phyloP scores from a whole-genome alignment of 768 basidiomycete genomes.

The Calocera cornea region DNA sequence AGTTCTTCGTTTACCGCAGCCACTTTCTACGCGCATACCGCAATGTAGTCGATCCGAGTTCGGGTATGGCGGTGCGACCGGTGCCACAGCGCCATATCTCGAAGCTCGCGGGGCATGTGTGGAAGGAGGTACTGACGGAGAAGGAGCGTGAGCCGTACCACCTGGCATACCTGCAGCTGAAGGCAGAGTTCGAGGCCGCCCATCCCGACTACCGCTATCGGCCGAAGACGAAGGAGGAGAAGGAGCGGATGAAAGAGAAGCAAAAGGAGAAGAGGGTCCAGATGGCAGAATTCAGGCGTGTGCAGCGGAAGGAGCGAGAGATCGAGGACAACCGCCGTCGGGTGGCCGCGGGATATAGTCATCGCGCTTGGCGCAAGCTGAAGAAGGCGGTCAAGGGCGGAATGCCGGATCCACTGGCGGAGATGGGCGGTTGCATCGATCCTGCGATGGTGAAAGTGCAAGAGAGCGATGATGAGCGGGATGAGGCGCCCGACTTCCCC shows the following conservation, averaged over 20 bases:
- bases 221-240: background rate
- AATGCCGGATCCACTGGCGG: background rate
- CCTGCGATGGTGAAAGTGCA: background rate
- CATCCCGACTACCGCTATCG: conserved; percentile 1
- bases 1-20: conserved; percentile 1
- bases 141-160: background rate
- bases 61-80: background rate
- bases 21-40: background rate
- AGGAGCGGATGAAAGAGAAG: background rate
- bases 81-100: background rate
- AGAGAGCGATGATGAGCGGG: background rate
- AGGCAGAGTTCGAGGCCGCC: background rate
- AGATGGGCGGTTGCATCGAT: background rate
- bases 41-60: background rate
- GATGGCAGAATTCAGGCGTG: background rate
- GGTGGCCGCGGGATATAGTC: background rate
- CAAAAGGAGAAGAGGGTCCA: background rate
- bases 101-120: background rate
- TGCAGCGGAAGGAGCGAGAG: background rate
- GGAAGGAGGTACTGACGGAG: background rate
- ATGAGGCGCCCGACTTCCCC: background rate
- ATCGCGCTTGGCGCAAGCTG: background rate
- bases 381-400: background rate
- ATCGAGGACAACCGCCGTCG: background rate
- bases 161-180: background rate